phyloP scores from a whole-genome alignment of 2,329 filamentous ascomycete genomes.

The Zymoseptoria ardabiliae region DNA sequence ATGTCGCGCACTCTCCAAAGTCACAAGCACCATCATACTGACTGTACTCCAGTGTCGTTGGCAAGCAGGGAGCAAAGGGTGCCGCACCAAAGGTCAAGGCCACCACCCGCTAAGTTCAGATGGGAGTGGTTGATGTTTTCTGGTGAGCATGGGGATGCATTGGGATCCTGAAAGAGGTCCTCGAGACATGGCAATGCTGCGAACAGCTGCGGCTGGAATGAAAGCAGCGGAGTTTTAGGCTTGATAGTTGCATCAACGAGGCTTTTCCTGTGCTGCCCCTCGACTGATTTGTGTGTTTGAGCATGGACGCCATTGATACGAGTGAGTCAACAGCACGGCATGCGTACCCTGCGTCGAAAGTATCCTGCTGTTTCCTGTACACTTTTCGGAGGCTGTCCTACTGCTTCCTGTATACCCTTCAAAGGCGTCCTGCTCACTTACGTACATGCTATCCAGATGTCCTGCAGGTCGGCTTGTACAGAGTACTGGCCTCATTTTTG shows the following conservation, averaged over 20 bases:
- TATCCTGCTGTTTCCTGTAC: not conserved
- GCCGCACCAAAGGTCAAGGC: slow-evolving; percentile 76
- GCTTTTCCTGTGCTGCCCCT: not conserved
- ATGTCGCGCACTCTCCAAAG: slow-evolving; percentile 6
- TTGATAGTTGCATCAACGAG: slow-evolving; percentile 11
- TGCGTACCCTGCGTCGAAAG: too few relatives aligned
- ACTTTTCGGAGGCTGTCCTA: not conserved
- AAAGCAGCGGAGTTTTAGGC: slow-evolving; percentile 9
- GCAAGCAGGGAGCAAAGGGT: slow-evolving; percentile 97
- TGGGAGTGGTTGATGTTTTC: slow-evolving; percentile 2
- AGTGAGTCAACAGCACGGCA: not conserved
- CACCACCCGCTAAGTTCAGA: slow-evolving; percentile 65
- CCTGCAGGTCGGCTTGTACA: too few relatives aligned
- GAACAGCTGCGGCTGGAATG: not conserved
- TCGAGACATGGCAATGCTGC: slow-evolving; percentile 1
- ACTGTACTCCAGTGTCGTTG: slow-evolving; percentile 52
- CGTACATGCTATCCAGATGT: too few relatives aligned
- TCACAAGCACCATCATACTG: slow-evolving; percentile 2
- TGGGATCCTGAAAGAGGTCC: not conserved
- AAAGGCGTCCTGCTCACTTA: too few relatives aligned
- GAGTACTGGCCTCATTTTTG: too few relatives aligned
- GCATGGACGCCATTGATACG: not conserved
- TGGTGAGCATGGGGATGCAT: slow-evolving; percentile 2
- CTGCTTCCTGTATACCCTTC: too few relatives aligned
- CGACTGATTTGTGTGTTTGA: not conserved